Conservation (phyloP, 495 filamentous ascomycete species). For the Penicillium cinerascens region DNA sequence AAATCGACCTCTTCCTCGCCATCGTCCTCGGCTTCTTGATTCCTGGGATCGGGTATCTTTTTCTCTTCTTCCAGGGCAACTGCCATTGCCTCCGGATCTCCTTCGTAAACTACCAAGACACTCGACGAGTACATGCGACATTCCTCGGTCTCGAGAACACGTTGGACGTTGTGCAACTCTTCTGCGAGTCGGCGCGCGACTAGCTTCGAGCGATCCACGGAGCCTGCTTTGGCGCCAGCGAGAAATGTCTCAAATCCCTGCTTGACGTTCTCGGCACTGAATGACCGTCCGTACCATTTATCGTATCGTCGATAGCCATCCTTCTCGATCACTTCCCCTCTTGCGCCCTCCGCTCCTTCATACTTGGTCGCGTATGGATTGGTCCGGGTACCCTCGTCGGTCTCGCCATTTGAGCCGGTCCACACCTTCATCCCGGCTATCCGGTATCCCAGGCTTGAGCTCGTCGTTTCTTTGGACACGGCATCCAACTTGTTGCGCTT, state of each 20-base stretch:
- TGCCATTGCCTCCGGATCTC: slow-evolving; percentile 67
- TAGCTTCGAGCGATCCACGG: slow-evolving; percentile 47
- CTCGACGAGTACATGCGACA: slow-evolving; percentile 93
- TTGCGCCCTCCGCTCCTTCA: slow-evolving; percentile 35
- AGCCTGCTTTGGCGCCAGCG: slow-evolving; percentile 56
- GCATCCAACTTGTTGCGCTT: slow-evolving; percentile 80
- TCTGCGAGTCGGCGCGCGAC: slow-evolving; percentile 61
- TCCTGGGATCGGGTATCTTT: slow-evolving; percentile 27
- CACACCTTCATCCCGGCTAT: slow-evolving; percentile 94
- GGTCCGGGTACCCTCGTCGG: slow-evolving; percentile 35
- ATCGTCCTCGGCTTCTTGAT: slow-evolving; percentile 34
- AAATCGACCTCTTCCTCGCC: slow-evolving; percentile 57
- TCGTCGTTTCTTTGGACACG: slow-evolving; percentile 75
- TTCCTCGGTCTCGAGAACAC: slow-evolving; percentile 68
- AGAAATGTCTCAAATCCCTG: slow-evolving; percentile 76
- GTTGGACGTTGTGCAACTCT: slow-evolving; percentile 62
- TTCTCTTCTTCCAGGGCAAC: slow-evolving; percentile 62
- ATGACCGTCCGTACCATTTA: slow-evolving; percentile 79
- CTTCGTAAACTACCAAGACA: slow-evolving; percentile 88
- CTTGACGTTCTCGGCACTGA: slow-evolving; percentile 66
- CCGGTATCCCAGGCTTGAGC: slow-evolving; percentile 74
- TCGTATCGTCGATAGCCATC: slow-evolving; percentile 73
- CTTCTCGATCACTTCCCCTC: slow-evolving; percentile 38
- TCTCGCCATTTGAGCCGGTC: slow-evolving; percentile 56
- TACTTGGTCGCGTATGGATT: slow-evolving; percentile 42